Percentiles rank a stretch among this genome's conserved stretches.
These are phyloP conservation scores for Nidula niveotomentosa DNA, from an alignment of 1,284 basidiomycete species.

Conservation along the genomic window DNA sequence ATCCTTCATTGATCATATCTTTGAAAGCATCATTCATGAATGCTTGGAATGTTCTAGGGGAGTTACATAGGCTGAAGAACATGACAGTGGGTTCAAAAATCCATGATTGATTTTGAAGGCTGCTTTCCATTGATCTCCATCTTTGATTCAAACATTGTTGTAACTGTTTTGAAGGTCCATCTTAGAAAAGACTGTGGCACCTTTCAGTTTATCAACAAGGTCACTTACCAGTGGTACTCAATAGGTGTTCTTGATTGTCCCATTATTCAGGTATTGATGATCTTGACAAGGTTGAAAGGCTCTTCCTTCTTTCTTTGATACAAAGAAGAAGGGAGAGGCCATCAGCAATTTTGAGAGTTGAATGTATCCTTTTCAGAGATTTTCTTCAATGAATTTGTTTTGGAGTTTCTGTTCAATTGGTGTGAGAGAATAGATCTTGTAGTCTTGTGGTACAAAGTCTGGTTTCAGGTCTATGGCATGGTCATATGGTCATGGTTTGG, in stretches of 20 bases:
- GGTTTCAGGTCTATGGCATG: too few species aligned
- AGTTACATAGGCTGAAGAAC: constrained; percentile 12
- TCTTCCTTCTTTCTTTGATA: background rate
- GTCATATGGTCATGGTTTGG: too few species aligned
- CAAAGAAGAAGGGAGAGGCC: too few species aligned
- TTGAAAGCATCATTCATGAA: background rate
- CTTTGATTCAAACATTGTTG: too few species aligned
- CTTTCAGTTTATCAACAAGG: constrained; percentile 3
- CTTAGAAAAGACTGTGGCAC: constrained; percentile 6
- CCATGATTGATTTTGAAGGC: too few species aligned
- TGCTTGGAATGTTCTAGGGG: constrained; percentile 9
- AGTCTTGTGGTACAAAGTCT: too few species aligned
- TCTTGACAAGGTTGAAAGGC: constrained; percentile 1
- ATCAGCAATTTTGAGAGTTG: too few species aligned
- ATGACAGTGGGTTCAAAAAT: constrained; percentile 10
- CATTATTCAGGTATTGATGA: background rate
- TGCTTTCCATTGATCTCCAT: constrained; percentile 5
- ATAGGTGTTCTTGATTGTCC: background rate
- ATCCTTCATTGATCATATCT: background rate
- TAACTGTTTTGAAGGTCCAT: background rate
- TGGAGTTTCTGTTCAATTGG: too few species aligned
- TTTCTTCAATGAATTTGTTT: too few species aligned
- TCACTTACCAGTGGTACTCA: background rate
- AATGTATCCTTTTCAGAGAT: too few species aligned
- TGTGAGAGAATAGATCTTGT: too few species aligned